Percentiles rank a stretch among this genome's conserved stretches.
Evolutionary conservation across 192 early-diverging fungal species (phyloP).

Genomic region (Pecoramyces ruminantium): DNA sequence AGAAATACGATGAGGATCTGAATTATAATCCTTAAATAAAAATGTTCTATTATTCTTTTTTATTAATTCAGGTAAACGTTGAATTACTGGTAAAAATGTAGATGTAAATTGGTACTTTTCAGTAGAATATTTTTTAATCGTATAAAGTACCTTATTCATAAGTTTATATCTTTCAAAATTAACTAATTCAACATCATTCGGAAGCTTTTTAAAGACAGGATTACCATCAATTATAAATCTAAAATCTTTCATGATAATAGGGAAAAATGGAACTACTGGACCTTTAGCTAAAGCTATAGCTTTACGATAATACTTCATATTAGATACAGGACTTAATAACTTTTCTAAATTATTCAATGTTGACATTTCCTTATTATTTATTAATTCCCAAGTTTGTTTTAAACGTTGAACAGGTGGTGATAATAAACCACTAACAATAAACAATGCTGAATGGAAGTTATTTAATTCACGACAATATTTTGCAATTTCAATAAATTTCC

Average conservation of each 20-base stretch:
- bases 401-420: conserved; percentile 35
- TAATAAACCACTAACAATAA: conserved; percentile 37
- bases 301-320: conserved; percentile 46
- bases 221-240: conserved; percentile 62
- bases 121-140: neutral
- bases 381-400: conserved; percentile 31
- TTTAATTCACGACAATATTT: conserved; percentile 26
- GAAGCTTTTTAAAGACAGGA: conserved; percentile 5
- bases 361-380: conserved; percentile 22
- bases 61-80: neutral
- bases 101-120: neutral
- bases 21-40: neutral
- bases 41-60: neutral
- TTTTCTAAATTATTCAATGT: conserved; percentile 28
- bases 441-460: conserved; percentile 51
- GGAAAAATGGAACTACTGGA: conserved; percentile 42
- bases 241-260: conserved; percentile 52
- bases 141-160: neutral
- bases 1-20: neutral
- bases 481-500: conserved; percentile 40
- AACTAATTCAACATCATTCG: neutral
- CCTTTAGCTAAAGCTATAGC: conserved; percentile 18
- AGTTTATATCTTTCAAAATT: neutral
- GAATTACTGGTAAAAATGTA: neutral
- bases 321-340: conserved; percentile 36